A percentile compares a stretch with the other conserved stretches of the same genome.
These are phyloP conservation scores for Globisporangium acanthophoron DNA, from an alignment of 352 stramenopile genomes.

Conservation along the genomic window DNA sequence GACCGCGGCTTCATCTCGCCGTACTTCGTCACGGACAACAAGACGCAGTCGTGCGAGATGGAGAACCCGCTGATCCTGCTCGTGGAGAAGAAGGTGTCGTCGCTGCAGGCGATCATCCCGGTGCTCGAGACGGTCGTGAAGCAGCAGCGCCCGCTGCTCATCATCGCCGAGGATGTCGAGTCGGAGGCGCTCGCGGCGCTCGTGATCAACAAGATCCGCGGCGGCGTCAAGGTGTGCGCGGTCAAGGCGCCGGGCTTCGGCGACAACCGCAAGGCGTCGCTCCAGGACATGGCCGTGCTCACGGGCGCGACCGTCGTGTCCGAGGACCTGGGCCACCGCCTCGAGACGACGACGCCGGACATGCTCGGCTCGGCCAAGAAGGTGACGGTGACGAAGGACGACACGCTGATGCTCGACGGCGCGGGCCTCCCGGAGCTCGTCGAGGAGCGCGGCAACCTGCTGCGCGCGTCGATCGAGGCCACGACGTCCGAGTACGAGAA, in stretches of 20 bases:
- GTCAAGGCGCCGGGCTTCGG: constrained; percentile 99
- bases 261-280: constrained; percentile 99
- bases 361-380: constrained; percentile 95
- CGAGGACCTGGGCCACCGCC: constrained; percentile 97
- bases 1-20: constrained; percentile 99
- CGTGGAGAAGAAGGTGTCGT: constrained; percentile 99
- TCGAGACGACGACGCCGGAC: constrained; percentile 95
- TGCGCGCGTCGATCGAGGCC: constrained; percentile 93
- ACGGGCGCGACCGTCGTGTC: constrained; percentile 98
- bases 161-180: constrained; percentile 99
- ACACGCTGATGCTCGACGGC: constrained; percentile 98
- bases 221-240: constrained; percentile 98
- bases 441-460: constrained; percentile 94
- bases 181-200: constrained; percentile 98
- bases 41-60: constrained; percentile 98
- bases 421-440: constrained; percentile 91
- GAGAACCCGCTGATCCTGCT: constrained; percentile 99
- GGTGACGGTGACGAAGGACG: constrained; percentile 98
- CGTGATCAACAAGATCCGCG: constrained; percentile 99
- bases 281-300: constrained; percentile 99
- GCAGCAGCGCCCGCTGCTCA: constrained; percentile 95
- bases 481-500: constrained; percentile 99
- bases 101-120: constrained; percentile 94
- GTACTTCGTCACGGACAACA: constrained; percentile 99
- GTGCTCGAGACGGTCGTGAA: constrained; percentile 98